A percentile compares a stretch with the other conserved stretches of the same genome.
phyloP scores from a whole-genome alignment of 805 yeast genomes.

The Starmerella khaoyaiensis region DNA sequence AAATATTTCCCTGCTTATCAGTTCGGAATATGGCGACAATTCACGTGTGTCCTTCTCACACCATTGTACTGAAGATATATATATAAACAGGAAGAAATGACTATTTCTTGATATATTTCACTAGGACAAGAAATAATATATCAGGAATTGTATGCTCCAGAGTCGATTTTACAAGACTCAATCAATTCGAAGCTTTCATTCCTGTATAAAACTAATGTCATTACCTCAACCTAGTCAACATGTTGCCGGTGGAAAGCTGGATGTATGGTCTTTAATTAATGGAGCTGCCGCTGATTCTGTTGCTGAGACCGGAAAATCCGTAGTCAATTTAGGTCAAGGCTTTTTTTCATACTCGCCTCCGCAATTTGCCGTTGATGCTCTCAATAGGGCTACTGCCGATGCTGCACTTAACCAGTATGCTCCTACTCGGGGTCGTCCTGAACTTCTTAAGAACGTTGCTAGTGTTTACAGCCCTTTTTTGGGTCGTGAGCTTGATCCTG shows the following conservation, averaged over 20 bases:
- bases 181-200: too few relatives aligned
- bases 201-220: slow-evolving; percentile 5
- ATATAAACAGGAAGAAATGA: too few relatives aligned
- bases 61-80: too few relatives aligned
- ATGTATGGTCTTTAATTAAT: slow-evolving; percentile 89
- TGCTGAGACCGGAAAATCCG: slow-evolving; percentile 51
- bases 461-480: slow-evolving; percentile 58
- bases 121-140: too few relatives aligned
- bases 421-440: slow-evolving; percentile 76
- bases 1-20: too few relatives aligned
- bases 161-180: too few relatives aligned
- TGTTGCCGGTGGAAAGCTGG: slow-evolving; percentile 32
- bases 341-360: slow-evolving; percentile 96
- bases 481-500: slow-evolving; percentile 41
- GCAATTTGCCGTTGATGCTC: slow-evolving; percentile 75
- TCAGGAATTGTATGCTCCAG: too few relatives aligned
- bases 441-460: slow-evolving; percentile 56
- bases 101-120: too few relatives aligned
- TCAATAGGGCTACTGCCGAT: slow-evolving; percentile 54
- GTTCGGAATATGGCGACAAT: too few relatives aligned
- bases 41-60: too few relatives aligned
- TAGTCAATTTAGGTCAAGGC: slow-evolving; percentile 90
- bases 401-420: slow-evolving; percentile 86
- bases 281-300: slow-evolving; percentile 86
- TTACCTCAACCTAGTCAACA: slow-evolving; percentile 18